Percentiles rank a stretch among this genome's conserved stretches.
phyloP scores from a whole-genome alignment of 805 yeast genomes.

The Millerozyma miso region DNA sequence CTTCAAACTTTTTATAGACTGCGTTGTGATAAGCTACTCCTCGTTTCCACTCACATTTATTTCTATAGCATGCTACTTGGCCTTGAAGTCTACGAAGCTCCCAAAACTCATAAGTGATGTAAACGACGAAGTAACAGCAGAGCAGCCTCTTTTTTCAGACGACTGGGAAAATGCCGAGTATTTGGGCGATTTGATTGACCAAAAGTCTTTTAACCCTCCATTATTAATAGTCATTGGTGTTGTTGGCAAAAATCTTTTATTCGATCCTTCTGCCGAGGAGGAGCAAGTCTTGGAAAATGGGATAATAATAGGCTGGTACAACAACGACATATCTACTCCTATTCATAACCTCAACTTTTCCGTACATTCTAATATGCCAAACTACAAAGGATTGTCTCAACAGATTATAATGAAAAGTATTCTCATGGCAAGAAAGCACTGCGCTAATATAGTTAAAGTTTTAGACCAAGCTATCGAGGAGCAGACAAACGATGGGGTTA shows the following conservation, averaged over 20 bases:
- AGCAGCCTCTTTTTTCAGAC: conserved; percentile 86
- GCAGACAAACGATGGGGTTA: conserved; percentile 31
- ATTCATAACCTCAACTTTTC: conserved; percentile 64
- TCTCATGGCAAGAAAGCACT: conserved; percentile 55
- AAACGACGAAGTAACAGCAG: conserved; percentile 72
- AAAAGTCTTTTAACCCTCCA: conserved; percentile 58
- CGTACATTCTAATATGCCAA: conserved; percentile 38
- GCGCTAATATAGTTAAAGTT: conserved; percentile 58
- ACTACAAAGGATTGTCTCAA: conserved; percentile 54
- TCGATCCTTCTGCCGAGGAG: conserved; percentile 89
- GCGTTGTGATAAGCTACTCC: conserved; percentile 68
- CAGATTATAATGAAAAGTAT: conserved; percentile 48
- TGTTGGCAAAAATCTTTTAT: conserved; percentile 60
- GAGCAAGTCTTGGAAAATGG: conserved; percentile 87
- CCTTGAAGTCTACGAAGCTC: conserved; percentile 70
- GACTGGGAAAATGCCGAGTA: conserved; percentile 66
- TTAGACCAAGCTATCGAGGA: conserved; percentile 45
- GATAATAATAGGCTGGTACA: conserved; percentile 64
- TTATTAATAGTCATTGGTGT: conserved; percentile 72
- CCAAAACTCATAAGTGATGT: conserved; percentile 70
- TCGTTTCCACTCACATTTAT: conserved; percentile 79
- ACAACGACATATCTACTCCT: conserved; percentile 69
- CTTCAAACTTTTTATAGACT: conserved; percentile 74
- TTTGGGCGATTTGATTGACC: conserved; percentile 33
- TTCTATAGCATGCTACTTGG: conserved; percentile 77